Evolutionary conservation across 1,284 basidiomycete species (phyloP).

Genomic region (Moesziomyces aphidis): DNA sequence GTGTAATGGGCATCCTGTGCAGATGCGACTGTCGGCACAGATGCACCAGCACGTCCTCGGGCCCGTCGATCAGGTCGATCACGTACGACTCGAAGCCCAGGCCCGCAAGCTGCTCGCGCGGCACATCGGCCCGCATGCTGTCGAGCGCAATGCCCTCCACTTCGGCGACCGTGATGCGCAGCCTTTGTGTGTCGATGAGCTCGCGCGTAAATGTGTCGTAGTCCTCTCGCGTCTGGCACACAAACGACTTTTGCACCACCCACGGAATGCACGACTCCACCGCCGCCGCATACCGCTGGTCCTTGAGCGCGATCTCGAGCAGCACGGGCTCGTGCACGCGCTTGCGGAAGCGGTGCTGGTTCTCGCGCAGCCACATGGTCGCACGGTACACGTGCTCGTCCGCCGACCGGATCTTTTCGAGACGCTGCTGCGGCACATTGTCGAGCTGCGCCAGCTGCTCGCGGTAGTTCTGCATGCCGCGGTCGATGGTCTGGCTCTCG

Average conservation of each 20-base stretch:
- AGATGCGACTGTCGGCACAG: slow-evolving; percentile 59
- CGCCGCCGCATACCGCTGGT: slow-evolving; percentile 75
- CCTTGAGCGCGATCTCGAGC: slow-evolving; percentile 78
- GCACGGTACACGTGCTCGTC: slow-evolving; percentile 76
- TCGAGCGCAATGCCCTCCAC: slow-evolving; percentile 48
- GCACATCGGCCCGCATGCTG: slow-evolving; percentile 35
- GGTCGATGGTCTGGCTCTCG: slow-evolving; percentile 33
- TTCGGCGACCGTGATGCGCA: slow-evolving; percentile 66
- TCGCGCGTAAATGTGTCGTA: slow-evolving; percentile 74
- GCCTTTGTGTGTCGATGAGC: slow-evolving; percentile 73
- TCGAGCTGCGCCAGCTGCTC: slow-evolving; percentile 49
- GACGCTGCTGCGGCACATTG: slow-evolving; percentile 52
- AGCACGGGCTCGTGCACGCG: slow-evolving; percentile 86
- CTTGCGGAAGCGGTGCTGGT: slow-evolving; percentile 78
- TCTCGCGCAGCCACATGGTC: slow-evolving; percentile 80
- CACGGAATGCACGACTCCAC: slow-evolving; percentile 80
- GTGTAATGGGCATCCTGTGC: slow-evolving; percentile 72
- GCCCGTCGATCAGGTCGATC: slow-evolving; percentile 76
- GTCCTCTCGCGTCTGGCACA: slow-evolving; percentile 86
- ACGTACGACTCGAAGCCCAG: slow-evolving; percentile 86
- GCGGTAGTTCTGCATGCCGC: slow-evolving; percentile 16
- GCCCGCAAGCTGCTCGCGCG: slow-evolving; percentile 72
- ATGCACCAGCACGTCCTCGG: slow-evolving; percentile 69
- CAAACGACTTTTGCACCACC: slow-evolving; percentile 78
- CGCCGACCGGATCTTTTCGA: slow-evolving; percentile 67